Conservation (phyloP, 345 rosid genomes). For the Acer campestre region DNA sequence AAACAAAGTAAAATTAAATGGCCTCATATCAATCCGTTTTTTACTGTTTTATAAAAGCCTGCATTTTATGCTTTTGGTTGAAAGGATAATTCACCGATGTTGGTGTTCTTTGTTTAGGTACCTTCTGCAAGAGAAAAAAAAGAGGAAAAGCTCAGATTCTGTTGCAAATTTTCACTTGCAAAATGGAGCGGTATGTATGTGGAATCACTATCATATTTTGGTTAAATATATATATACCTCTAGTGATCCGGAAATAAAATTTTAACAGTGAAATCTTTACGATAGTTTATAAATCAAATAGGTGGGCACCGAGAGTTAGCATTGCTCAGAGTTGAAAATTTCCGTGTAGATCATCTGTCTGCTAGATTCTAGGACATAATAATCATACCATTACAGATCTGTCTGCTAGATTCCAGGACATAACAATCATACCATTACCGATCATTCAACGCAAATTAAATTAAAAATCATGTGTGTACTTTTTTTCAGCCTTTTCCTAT, state of each 20-base stretch:
- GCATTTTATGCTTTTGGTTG: not conserved
- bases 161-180: slow-evolving; percentile 97
- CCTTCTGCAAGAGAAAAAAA: slow-evolving; percentile 88
- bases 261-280: not conserved
- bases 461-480: too few relatives aligned
- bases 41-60: not conserved
- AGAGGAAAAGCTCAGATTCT: slow-evolving; percentile 93
- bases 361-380: too few relatives aligned
- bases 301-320: not conserved
- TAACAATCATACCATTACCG: too few relatives aligned
- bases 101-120: slow-evolving; percentile 48
- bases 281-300: not conserved
- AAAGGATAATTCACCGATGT: slow-evolving; percentile 5
- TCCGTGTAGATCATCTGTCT: too few relatives aligned
- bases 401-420: too few relatives aligned
- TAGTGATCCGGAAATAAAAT: not conserved
- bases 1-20: not conserved
- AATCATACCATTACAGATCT: too few relatives aligned
- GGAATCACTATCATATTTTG: not conserved
- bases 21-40: not conserved
- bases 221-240: not conserved
- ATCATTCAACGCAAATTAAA: too few relatives aligned
- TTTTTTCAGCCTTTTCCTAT: too few relatives aligned
- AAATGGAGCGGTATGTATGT: slow-evolving; percentile 82
- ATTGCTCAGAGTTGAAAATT: slow-evolving; percentile 2